Percentiles rank a stretch among this genome's conserved stretches.
Conservation (phyloP, 305 asterid genomes). For the Ajuga reptans region DNA sequence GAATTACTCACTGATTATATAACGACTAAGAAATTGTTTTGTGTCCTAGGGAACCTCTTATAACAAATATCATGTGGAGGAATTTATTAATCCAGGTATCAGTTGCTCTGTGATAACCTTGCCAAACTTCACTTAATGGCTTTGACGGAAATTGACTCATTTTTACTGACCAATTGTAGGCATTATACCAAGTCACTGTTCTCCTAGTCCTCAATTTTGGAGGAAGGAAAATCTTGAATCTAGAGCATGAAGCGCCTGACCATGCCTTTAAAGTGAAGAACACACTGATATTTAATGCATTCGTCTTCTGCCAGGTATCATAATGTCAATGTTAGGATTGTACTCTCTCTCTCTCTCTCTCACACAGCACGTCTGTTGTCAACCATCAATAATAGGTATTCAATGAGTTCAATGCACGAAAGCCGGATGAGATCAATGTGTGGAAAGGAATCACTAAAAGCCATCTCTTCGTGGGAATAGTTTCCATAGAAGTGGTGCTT, state of each 20-base stretch:
- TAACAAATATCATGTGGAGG: constrained; percentile 98
- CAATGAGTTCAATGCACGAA: constrained; percentile 90
- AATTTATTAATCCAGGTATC: constrained; percentile 80
- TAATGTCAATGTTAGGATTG: neutral
- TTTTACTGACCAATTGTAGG: constrained; percentile 38
- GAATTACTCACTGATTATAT: neutral
- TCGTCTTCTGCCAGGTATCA: constrained; percentile 78
- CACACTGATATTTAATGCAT: constrained; percentile 81
- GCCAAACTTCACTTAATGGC: neutral
- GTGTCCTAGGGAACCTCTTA: constrained; percentile 80
- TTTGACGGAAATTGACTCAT: neutral
- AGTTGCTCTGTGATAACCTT: neutral
- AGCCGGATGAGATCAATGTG: constrained; percentile 83
- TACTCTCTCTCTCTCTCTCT: neutral
- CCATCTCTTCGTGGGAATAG: constrained; percentile 62
- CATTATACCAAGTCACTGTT: constrained; percentile 83
- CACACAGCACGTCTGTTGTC: neutral
- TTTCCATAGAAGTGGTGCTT: constrained; percentile 54
- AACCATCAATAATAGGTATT: constrained; percentile 45
- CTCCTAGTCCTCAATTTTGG: constrained; percentile 74
- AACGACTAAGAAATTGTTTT: constrained; percentile 16
- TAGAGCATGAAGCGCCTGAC: constrained; percentile 35
- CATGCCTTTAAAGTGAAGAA: constrained; percentile 58
- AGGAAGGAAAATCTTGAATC: constrained; percentile 56
- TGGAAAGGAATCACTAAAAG: constrained; percentile 60